Evolutionary conservation across 2,329 filamentous ascomycete species (phyloP).

Genomic region (Nemania sp.): DNA sequence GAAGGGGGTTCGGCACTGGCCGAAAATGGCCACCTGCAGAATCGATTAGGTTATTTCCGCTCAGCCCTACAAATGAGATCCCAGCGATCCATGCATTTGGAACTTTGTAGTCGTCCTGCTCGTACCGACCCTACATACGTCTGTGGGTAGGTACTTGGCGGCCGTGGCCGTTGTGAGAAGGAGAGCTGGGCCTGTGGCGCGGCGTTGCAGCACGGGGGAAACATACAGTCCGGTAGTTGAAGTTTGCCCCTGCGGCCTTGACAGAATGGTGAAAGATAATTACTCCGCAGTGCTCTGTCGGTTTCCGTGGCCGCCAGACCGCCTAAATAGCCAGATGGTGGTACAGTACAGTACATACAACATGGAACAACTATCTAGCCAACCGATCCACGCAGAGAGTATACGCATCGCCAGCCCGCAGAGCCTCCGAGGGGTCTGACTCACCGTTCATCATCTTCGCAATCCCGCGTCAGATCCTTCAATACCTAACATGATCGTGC

Average conservation of each 20-base stretch:
- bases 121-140: too few relatives aligned
- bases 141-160: neutral
- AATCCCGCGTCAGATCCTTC: slow-evolving; percentile 13
- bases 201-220: too few relatives aligned
- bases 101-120: neutral
- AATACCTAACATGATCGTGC: slow-evolving; percentile 13
- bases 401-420: slow-evolving; percentile 22
- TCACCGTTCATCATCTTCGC: slow-evolving; percentile 10
- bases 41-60: slow-evolving; percentile 29
- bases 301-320: slow-evolving; percentile 13
- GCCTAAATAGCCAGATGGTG: too few relatives aligned
- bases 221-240: too few relatives aligned
- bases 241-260: too few relatives aligned
- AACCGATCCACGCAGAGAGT: slow-evolving; percentile 17
- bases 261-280: too few relatives aligned
- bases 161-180: neutral
- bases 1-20: slow-evolving; percentile 30
- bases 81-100: slow-evolving; percentile 21
- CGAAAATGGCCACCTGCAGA: slow-evolving; percentile 35
- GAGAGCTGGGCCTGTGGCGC: neutral
- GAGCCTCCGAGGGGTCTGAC: slow-evolving; percentile 28
- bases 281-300: too few relatives aligned
- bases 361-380: too few relatives aligned
- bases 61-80: slow-evolving; percentile 29
- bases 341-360: too few relatives aligned